Evolutionary conservation across 306 rosid genomes (phyloP).

Genomic region (Citrullus mucosospermus): DNA sequence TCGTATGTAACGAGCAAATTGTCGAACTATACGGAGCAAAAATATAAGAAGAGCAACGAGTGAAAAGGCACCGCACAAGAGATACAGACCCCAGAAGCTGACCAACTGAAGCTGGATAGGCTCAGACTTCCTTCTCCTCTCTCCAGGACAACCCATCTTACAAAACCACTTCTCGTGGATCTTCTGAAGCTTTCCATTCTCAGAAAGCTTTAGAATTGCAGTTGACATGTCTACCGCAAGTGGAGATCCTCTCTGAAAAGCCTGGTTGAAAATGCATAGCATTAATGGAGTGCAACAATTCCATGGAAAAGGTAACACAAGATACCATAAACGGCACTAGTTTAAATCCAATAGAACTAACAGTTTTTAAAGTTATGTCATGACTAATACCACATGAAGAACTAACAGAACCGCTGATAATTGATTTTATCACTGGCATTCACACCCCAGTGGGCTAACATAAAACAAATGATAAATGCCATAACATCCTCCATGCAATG

Average conservation of each 20-base stretch:
- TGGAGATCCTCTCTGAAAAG: slow-evolving; percentile 78
- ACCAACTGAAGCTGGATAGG: slow-evolving; percentile 48
- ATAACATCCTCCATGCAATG: background rate
- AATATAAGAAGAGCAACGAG: slow-evolving; percentile 34
- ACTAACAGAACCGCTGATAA: background rate
- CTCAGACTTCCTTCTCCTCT: slow-evolving; percentile 27
- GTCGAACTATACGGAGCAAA: slow-evolving; percentile 42
- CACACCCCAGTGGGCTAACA: background rate
- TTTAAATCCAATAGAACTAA: background rate
- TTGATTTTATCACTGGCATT: background rate
- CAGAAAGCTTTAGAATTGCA: slow-evolving; percentile 72
- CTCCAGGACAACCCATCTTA: slow-evolving; percentile 62
- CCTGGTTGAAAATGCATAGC: slow-evolving; percentile 29
- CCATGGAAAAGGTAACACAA: slow-evolving; percentile 3
- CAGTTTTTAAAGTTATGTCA: background rate
- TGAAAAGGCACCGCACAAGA: slow-evolving; percentile 35
- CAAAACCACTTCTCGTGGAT: slow-evolving; percentile 68
- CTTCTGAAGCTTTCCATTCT: slow-evolving; percentile 68
- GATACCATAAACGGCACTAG: background rate
- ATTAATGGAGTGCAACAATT: slow-evolving; percentile 4
- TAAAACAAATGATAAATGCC: background rate
- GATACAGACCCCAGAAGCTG: slow-evolving; percentile 91
- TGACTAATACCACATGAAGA: background rate
- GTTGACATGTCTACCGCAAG: slow-evolving; percentile 83
- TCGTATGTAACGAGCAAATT: slow-evolving; percentile 42